These are phyloP conservation scores for Yarrowia alimentaria DNA, from an alignment of 805 yeast genomes.

Conservation along the genomic window DNA sequence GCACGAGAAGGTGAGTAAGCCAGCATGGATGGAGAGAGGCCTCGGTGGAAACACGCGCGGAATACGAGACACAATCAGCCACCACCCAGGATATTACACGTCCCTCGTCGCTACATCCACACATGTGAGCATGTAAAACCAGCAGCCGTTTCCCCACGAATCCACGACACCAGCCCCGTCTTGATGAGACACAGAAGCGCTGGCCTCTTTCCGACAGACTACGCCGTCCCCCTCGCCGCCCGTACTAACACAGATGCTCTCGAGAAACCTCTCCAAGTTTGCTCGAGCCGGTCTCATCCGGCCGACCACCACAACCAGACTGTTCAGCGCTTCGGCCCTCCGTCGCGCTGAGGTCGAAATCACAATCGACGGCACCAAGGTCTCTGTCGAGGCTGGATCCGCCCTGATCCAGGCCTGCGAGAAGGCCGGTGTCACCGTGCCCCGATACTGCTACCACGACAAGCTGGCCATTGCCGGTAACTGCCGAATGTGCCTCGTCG, in stretches of 20 bases:
- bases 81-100: too few species aligned
- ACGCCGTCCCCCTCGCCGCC: not conserved
- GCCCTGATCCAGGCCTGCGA: slow-evolving; percentile 90
- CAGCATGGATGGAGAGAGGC: not conserved
- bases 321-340: slow-evolving; percentile 41
- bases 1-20: slow-evolving; percentile 14
- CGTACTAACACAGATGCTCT: slow-evolving; percentile 27
- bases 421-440: slow-evolving; percentile 83
- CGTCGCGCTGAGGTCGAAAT: slow-evolving; percentile 55
- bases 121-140: too few species aligned
- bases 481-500: slow-evolving; percentile 91
- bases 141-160: too few species aligned
- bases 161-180: not conserved
- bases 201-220: not conserved
- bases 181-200: not conserved
- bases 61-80: not conserved
- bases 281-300: slow-evolving; percentile 28
- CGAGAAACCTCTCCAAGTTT: slow-evolving; percentile 28
- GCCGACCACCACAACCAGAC: slow-evolving; percentile 27
- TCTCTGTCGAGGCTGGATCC: slow-evolving; percentile 79
- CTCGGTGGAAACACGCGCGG: too few species aligned
- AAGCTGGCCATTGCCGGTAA: slow-evolving; percentile 88
- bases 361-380: slow-evolving; percentile 66
- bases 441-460: slow-evolving; percentile 89
- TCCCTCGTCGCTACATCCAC: too few species aligned